Conservation (phyloP, 2,329 filamentous ascomycete genomes). For the Fusarium sterilihyphosum region DNA sequence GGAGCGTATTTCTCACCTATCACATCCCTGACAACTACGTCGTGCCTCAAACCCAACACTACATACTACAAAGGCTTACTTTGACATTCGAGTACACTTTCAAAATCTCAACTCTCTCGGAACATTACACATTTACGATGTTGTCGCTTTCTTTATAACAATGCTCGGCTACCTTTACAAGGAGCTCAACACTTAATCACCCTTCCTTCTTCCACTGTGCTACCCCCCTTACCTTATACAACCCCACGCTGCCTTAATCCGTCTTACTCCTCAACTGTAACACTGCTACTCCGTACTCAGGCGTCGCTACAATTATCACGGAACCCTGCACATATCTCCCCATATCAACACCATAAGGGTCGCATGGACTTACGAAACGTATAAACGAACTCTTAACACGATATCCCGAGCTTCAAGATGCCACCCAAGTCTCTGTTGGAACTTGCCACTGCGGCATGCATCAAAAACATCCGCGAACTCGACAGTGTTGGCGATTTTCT, state of each 20-base stretch:
- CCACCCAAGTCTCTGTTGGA: slow-evolving; percentile 61
- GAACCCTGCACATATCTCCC: background rate
- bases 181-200: background rate
- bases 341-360: background rate
- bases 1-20: slow-evolving; percentile 13
- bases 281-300: background rate
- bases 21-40: slow-evolving; percentile 19
- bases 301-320: background rate
- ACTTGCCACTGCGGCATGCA: slow-evolving; percentile 60
- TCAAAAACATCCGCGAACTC: slow-evolving; percentile 66
- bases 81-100: slow-evolving; percentile 2
- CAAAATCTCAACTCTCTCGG: background rate
- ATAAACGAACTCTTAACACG: background rate
- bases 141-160: background rate
- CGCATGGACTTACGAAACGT: background rate
- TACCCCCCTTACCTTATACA: background rate
- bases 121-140: background rate
- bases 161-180: background rate
- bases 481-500: slow-evolving; percentile 77
- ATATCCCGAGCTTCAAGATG: slow-evolving; percentile 40
- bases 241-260: background rate
- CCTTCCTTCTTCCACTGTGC: background rate
- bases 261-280: background rate
- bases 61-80: background rate
- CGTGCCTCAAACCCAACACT: slow-evolving; percentile 15